Evolutionary conservation across 768 basidiomycete genomes (phyloP).

Genomic region (Cubamyces sp.): DNA sequence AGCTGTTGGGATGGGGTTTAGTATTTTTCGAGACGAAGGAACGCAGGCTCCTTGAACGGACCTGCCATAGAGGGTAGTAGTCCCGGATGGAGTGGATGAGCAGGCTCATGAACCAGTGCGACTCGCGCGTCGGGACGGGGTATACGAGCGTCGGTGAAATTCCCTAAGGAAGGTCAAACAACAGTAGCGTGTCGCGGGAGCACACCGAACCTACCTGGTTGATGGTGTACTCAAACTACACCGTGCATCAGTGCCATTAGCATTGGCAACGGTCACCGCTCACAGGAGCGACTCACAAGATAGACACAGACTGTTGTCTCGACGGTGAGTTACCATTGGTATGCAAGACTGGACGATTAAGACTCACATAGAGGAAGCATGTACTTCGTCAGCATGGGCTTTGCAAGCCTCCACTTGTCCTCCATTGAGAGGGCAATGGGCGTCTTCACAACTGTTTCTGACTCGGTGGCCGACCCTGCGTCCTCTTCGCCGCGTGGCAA

Average conservation of each 20-base stretch:
- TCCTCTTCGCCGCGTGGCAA: conserved; percentile 13
- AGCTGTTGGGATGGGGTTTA: conserved; percentile 47
- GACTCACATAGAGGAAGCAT: conserved; percentile 92
- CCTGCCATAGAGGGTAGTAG: conserved; percentile 97
- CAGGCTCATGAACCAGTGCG: conserved; percentile 65
- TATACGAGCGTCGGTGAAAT: conserved; percentile 90
- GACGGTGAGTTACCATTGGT: neutral
- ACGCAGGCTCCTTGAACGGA: conserved; percentile 36
- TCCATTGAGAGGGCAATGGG: conserved; percentile 54
- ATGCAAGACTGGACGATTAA: neutral
- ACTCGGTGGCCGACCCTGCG: neutral
- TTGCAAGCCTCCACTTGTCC: conserved; percentile 84
- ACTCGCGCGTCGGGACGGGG: conserved; percentile 69
- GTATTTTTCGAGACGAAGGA: neutral
- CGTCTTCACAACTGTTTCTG: conserved; percentile 9
- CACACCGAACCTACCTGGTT: conserved; percentile 62
- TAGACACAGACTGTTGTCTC: conserved; percentile 57
- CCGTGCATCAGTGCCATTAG: conserved; percentile 20
- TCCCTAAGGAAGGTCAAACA: conserved; percentile 51
- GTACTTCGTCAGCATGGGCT: conserved; percentile 77
- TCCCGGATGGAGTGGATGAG: conserved; percentile 86
- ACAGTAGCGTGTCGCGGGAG: neutral
- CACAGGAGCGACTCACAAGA: conserved; percentile 45
- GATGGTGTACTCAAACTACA: conserved; percentile 88
- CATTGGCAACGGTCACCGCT: neutral